Base-by-base conservation (phyloP, 495 filamentous ascomycete species). In the Hypoxylon crocopeplum region DNA sequence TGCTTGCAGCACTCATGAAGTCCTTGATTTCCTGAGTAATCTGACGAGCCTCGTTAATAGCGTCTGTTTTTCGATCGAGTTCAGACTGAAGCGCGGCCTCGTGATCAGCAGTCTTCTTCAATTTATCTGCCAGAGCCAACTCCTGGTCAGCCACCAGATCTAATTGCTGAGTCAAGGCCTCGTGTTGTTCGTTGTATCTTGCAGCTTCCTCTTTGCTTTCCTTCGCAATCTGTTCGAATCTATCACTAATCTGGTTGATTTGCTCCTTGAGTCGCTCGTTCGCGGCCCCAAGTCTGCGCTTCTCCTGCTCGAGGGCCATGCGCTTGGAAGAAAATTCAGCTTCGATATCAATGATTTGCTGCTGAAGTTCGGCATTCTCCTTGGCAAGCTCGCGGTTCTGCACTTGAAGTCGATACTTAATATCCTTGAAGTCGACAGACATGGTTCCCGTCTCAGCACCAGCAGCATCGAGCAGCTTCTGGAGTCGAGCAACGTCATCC, bases 231-330 rank as follows among this genome's bases (percentile, higher is more conserved):
- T 44, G 39, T n/a, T 51, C 52, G 22, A 73, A 70, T 16, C 53
- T 63, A 40, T 77, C 66, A 25, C 70, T 71, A 22, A 78, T 63
- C 22, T 74, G 67, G 1, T 71, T 50, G 16, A 78, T 64, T 7
- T 73, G 67, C 33, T 74, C 62, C 52, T 74, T 71, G 2, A 78
- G 70, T 21, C 55, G 49, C 27, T 48, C 55, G 17, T 64, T 64
- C 11, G 34, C 33, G 2, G 24, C 10, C 33, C 29, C 33, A 5
- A 64, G 61, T 22, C 46, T 48, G 13, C 45, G 44, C 21, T 64
- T 64, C 7, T 64, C 61, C 29, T 59, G 42, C 25, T 64, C 49
- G 5, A 51, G 33, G 5, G 21, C n/a, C 25, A 15, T 25, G 11
- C 48, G 54, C 32, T 58, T 44, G 3, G 36, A 24, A 3, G 54